Evolutionary conservation across 345 rosid species (phyloP).

Genomic region (Citrus sinensis): DNA sequence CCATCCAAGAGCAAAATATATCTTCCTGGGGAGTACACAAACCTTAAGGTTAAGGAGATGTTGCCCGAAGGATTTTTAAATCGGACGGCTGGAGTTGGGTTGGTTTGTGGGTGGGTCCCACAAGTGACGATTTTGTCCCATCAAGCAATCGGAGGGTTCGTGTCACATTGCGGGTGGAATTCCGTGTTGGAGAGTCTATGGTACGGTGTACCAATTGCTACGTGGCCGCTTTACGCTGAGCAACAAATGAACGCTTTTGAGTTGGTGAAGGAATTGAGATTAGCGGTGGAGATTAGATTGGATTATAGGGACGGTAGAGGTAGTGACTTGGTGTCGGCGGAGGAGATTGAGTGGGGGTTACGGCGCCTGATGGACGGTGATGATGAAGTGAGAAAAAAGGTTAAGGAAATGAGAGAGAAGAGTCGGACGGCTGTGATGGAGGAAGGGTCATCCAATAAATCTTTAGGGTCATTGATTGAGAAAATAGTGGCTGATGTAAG

Average conservation of each 20-base stretch:
- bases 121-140: conserved; percentile 20
- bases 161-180: conserved; percentile 28
- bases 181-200: conserved; percentile 25
- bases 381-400: conserved; percentile 28
- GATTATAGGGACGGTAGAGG: conserved; percentile 5
- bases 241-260: conserved; percentile 27
- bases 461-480: conserved; percentile 1
- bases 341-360: conserved; percentile 34
- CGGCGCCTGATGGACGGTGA: conserved; percentile 29
- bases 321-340: neutral
- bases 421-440: conserved; percentile 27
- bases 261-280: conserved; percentile 16
- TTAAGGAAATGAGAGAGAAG: conserved; percentile 25
- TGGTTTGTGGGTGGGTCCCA: conserved; percentile 21
- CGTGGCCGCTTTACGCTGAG: conserved; percentile 26
- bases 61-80: conserved; percentile 21
- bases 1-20: conserved; percentile 5
- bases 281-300: conserved; percentile 20
- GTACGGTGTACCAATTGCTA: conserved; percentile 12
- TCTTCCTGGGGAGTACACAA: conserved; percentile 7
- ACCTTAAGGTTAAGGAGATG: neutral
- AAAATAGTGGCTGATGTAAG: neutral
- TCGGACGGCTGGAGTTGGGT: conserved; percentile 15
- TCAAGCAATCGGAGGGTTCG: conserved; percentile 18
- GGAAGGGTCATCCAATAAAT: conserved; percentile 30